A percentile compares a stretch with the other conserved stretches of the same genome.
Conservation (phyloP, 1,139 yeast species). For the Petasospora rhodanensis region DNA sequence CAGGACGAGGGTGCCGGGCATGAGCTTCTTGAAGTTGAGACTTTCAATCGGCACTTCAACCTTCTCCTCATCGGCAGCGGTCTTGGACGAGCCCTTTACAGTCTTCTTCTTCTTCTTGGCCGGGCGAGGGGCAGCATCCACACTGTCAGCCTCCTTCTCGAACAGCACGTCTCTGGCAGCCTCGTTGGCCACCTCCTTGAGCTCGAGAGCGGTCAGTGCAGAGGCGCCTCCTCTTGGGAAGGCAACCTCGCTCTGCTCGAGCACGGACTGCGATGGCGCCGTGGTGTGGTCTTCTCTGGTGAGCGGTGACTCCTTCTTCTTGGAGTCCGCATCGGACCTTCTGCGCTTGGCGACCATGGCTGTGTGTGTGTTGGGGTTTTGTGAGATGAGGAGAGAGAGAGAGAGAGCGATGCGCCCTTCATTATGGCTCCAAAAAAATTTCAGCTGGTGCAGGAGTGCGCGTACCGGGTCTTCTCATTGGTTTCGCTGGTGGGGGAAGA, state of each 20-base stretch:
- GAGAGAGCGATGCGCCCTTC: conserved; percentile 1
- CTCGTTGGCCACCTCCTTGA: conserved; percentile 88
- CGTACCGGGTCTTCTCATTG: no score
- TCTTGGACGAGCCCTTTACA: no score
- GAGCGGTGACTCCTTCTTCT: conserved; percentile 32
- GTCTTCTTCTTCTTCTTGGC: conserved; percentile 34
- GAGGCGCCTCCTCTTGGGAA: conserved; percentile 97
- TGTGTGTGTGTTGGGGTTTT: background rate
- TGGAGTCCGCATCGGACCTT: conserved; percentile 29
- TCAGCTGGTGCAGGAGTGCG: conserved; percentile 11
- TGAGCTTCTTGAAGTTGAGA: conserved; percentile 54
- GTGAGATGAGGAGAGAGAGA: no score
- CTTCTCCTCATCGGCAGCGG: conserved; percentile 27
- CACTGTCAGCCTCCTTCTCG: conserved; percentile 34
- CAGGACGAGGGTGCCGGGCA: conserved; percentile 67
- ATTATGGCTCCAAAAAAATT: no score
- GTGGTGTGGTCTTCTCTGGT: conserved; percentile 33
- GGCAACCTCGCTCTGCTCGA: conserved; percentile 50
- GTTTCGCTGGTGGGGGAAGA: no score
- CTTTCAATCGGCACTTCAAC: conserved; percentile 44
- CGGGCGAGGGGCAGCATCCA: conserved; percentile 28
- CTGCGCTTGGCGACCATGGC: conserved; percentile 31
- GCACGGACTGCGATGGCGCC: conserved; percentile 31
- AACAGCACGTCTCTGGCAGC: conserved; percentile 84
- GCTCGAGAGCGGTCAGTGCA: conserved; percentile 81